Percentiles rank a stretch among this genome's conserved stretches.
These are phyloP conservation scores for Salix arbutifolia DNA, from an alignment of 345 rosid species.

Conservation along the genomic window DNA sequence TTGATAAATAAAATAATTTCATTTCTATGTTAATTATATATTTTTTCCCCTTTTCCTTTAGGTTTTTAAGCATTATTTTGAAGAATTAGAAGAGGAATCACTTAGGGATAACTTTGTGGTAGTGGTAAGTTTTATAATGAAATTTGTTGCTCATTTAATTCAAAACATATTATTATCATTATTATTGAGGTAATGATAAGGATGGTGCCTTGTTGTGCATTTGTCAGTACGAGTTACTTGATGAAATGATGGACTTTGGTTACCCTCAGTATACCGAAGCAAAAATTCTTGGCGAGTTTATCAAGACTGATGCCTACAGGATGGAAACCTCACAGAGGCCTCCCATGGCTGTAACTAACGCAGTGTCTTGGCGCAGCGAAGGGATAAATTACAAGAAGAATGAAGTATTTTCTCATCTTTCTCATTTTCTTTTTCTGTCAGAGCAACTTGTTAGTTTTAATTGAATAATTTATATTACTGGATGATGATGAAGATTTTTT, in stretches of 20 bases:
- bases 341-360: constrained; percentile 99
- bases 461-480: neutral
- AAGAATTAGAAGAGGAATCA: constrained; percentile 93
- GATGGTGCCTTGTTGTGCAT: constrained; percentile 8
- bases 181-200: constrained; percentile 1
- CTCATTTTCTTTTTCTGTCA: neutral
- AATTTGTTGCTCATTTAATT: neutral
- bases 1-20: neutral
- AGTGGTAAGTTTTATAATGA: constrained; percentile 54
- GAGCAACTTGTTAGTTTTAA: neutral
- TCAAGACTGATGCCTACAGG: constrained; percentile 95
- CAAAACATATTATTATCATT: neutral
- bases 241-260: constrained; percentile 99
- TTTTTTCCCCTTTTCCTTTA: constrained; percentile 2
- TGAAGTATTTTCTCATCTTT: constrained; percentile 47
- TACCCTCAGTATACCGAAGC: constrained; percentile 96
- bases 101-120: constrained; percentile 97
- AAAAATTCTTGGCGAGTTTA: constrained; percentile 84
- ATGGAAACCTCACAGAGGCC: constrained; percentile 96
- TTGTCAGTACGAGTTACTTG: constrained; percentile 91
- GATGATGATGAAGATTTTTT: constrained; percentile 3
- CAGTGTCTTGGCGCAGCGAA: constrained; percentile 98
- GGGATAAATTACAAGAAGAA: constrained; percentile 87
- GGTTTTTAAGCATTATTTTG: constrained; percentile 98
- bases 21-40: neutral